Conservation (phyloP, 1,139 yeast genomes). For the Keqinozyma sinolaborantium region DNA sequence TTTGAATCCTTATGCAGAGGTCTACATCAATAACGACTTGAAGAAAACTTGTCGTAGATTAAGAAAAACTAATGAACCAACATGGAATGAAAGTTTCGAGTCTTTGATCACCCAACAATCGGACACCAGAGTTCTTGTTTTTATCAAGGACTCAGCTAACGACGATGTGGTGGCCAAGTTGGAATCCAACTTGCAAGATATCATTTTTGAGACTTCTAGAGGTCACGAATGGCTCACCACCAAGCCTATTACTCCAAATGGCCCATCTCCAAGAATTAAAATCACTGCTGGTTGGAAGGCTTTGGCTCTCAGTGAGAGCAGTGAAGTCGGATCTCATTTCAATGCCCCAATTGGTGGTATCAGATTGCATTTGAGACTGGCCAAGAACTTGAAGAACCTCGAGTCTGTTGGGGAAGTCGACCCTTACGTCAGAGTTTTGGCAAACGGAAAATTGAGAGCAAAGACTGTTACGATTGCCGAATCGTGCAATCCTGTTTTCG, state of each 20-base stretch:
- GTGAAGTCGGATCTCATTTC: slow-evolving; percentile 38
- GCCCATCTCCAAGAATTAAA: slow-evolving; percentile 47
- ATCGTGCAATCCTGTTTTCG: slow-evolving; percentile 53
- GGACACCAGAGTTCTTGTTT: slow-evolving; percentile 47
- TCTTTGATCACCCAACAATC: slow-evolving; percentile 58
- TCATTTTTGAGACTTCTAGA: slow-evolving; percentile 50
- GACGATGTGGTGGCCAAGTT: slow-evolving; percentile 51
- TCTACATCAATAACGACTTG: slow-evolving; percentile 53
- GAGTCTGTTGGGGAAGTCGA: slow-evolving; percentile 69
- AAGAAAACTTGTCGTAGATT: slow-evolving; percentile 56
- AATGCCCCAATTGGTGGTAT: slow-evolving; percentile 65
- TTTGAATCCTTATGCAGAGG: slow-evolving; percentile 68
- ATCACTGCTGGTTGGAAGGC: slow-evolving; percentile 69
- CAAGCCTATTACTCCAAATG: slow-evolving; percentile 27
- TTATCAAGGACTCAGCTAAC: slow-evolving; percentile 54
- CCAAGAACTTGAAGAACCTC: slow-evolving; percentile 53
- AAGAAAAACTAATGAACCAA: slow-evolving; percentile 66
- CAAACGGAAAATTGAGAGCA: slow-evolving; percentile 56
- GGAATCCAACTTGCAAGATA: slow-evolving; percentile 51
- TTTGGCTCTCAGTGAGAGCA: slow-evolving; percentile 51
- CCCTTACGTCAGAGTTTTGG: slow-evolving; percentile 60
- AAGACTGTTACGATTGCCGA: slow-evolving; percentile 56
- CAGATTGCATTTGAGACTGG: slow-evolving; percentile 55
- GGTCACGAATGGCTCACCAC: slow-evolving; percentile 51
- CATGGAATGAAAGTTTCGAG: slow-evolving; percentile 65